Conservation (phyloP, 2,329 filamentous ascomycete species). For the Trichoderma koningiopsis region DNA sequence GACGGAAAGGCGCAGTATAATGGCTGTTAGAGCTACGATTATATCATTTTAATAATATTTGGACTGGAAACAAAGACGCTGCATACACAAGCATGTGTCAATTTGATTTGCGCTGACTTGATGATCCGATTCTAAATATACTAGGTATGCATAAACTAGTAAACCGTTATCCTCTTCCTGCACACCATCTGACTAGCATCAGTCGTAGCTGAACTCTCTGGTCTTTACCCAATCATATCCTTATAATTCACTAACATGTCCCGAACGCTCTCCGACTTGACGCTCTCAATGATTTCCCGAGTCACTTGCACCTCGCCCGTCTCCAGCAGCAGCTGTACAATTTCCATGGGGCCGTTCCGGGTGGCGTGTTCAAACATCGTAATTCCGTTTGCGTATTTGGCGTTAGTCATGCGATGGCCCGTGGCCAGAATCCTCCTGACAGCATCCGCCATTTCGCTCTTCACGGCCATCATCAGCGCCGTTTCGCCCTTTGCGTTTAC, state of each 20-base stretch:
- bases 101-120: no score
- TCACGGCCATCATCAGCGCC: not conserved
- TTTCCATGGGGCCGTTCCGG: not conserved
- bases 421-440: not conserved
- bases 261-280: not conserved
- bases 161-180: not conserved
- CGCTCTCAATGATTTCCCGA: not conserved
- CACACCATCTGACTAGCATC: not conserved
- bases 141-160: not conserved
- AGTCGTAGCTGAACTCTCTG: not conserved
- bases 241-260: not conserved
- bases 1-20: not conserved
- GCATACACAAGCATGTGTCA: no score
- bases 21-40: not conserved
- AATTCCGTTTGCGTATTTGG: not conserved
- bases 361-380: not conserved
- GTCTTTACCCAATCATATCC: not conserved
- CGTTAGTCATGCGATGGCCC: not conserved
- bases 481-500: not conserved
- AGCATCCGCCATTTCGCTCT: not conserved
- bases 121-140: no score
- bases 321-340: not conserved
- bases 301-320: not conserved
- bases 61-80: no score
- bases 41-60: no score